These are phyloP conservation scores for Syzygium aromaticum DNA, from an alignment of 345 rosid species.

Conservation along the genomic window DNA sequence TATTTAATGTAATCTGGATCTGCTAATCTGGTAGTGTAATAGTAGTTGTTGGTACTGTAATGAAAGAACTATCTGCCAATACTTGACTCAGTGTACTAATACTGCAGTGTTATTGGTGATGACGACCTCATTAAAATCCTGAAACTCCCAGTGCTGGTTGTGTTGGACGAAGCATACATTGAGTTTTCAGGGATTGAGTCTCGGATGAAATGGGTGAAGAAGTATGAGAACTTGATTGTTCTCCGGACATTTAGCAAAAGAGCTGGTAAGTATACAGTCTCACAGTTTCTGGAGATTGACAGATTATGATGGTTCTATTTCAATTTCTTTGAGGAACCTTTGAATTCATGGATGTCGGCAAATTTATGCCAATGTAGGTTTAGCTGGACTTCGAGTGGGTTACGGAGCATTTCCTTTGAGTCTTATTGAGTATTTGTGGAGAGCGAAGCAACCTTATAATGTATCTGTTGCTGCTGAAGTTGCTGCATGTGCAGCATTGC, in stretches of 20 bases:
- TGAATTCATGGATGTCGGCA: neutral
- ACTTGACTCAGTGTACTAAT: neutral
- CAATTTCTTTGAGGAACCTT: neutral
- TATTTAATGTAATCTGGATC: neutral
- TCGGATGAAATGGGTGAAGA: constrained; percentile 89
- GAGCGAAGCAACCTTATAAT: constrained; percentile 93
- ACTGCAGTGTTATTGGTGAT: constrained; percentile 57
- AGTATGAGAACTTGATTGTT: constrained; percentile 81
- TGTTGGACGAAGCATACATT: constrained; percentile 89
- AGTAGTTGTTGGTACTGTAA: neutral
- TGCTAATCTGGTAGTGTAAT: neutral
- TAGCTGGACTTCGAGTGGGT: constrained; percentile 92
- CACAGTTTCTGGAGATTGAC: neutral
- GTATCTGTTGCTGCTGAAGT: constrained; percentile 96
- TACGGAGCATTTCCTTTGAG: constrained; percentile 92
- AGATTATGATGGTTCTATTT: neutral
- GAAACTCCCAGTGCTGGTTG: constrained; percentile 75
- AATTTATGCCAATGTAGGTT: constrained; percentile 31
- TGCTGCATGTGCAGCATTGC: constrained; percentile 81
- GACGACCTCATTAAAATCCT: constrained; percentile 76
- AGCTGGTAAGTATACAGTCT: constrained; percentile 50
- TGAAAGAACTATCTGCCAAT: neutral
- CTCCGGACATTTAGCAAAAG: constrained; percentile 96
- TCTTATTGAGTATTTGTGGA: constrained; percentile 81
- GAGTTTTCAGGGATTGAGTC: constrained; percentile 86